phyloP scores from a whole-genome alignment of 2,329 filamentous ascomycete species.

The Scleromitrula shiraiana region DNA sequence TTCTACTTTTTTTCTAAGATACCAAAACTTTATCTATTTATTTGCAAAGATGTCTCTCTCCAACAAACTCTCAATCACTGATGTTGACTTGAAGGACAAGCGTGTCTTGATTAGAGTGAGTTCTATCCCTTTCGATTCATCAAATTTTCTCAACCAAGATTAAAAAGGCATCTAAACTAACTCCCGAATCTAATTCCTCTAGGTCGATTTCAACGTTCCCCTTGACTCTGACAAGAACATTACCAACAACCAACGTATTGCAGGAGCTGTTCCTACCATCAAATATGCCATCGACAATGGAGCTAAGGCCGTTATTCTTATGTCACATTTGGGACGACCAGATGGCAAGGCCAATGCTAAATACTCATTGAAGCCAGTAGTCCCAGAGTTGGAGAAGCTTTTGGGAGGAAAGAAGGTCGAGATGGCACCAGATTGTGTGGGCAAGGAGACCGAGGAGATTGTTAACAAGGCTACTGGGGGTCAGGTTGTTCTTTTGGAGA shows the following conservation, averaged over 20 bases:
- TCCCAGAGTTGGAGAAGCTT: conserved; percentile 84
- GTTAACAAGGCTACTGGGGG: conserved; percentile 77
- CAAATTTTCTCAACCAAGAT: conserved; percentile 1
- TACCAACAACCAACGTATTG: conserved; percentile 98
- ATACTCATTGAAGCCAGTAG: conserved; percentile 90
- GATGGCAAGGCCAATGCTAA: conserved; percentile 85
- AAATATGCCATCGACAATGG: conserved; percentile 86
- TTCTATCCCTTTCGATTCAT: conserved; percentile 17
- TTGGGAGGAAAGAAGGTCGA: conserved; percentile 69
- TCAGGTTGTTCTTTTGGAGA: conserved; percentile 86
- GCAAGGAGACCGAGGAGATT: conserved; percentile 78
- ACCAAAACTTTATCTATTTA: background rate
- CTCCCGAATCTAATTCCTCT: conserved; percentile 13
- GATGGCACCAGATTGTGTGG: conserved; percentile 86
- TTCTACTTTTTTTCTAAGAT: background rate
- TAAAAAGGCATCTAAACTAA: conserved; percentile 14
- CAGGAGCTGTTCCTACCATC: conserved; percentile 89
- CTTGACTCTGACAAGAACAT: conserved; percentile 88
- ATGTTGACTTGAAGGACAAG: conserved; percentile 97
- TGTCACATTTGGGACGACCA: conserved; percentile 97
- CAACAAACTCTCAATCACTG: conserved; percentile 94
- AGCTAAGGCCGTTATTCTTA: conserved; percentile 87
- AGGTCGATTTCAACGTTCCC: conserved; percentile 99
- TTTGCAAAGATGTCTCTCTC: conserved; percentile 78
- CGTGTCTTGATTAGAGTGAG: conserved; percentile 92